Base-by-base conservation (phyloP, 192 early-diverging fungal genomes). In the Podila verticillata region DNA sequence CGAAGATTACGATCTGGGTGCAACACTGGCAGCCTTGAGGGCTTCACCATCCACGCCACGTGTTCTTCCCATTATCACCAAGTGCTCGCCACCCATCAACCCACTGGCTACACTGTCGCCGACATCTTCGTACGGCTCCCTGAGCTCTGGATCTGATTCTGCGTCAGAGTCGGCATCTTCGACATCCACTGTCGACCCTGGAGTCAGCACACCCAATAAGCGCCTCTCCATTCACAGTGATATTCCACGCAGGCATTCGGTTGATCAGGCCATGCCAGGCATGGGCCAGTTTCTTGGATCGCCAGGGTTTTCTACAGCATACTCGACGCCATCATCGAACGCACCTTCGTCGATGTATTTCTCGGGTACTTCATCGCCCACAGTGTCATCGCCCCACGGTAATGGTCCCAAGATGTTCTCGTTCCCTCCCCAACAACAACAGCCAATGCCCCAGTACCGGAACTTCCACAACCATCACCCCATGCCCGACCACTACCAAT, bases 1-100 rank as follows among this genome's bases (percentile, higher is more conserved):
- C 12, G 69, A 72, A 34, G 68, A 70, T 20, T 67, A 56, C 39
- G 75, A 71, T 13, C 39, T 58, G 30, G 24, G 29, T 28, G 29
- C 49, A 63, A 34, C 61, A 71, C 22, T 15, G 15, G 44, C n/a
- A 54, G 22, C 22, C 15, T 7, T 15, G 22, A 26, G 8, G 10
- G 12, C 51, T 24, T 54, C 51, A n/a, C 51, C 51, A 54, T n/a
- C 51, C 7, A n/a, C 51, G 8, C 51, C 51, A 20, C 51, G 51
- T 54, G 51, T 54, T 7, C 51, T 24, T 5, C 51, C 51, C 12
- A 54, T 26, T n/a, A 24, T 54, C n/a, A 54, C 51, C 51, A 54
- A 24, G 51, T n/a, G 24, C 6, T 26, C 24, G 22, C 24, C 51
- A 54, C 51, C 51, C 0, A 12, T n/a, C 24, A 7, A 54, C 24